phyloP scores from a whole-genome alignment of 2,329 filamentous ascomycete species.

The Dichotomopilus funicola region DNA sequence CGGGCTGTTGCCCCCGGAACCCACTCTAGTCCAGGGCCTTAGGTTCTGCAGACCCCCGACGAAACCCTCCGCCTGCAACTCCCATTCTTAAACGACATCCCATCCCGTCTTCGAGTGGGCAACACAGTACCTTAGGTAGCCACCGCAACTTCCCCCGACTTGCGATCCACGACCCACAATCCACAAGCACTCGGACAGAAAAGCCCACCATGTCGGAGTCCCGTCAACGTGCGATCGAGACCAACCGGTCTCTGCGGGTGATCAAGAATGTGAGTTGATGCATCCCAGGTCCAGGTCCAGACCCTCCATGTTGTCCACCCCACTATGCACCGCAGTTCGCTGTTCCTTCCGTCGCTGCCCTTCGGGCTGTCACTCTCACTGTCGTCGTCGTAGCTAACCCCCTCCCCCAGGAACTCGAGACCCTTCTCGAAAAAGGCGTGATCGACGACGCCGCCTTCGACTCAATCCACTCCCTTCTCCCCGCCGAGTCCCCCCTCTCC shows the following conservation, averaged over 20 bases:
- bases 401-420: slow-evolving; percentile 71
- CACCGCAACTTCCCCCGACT: too few species aligned
- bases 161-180: background rate
- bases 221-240: slow-evolving; percentile 57
- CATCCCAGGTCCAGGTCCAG: background rate
- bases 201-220: slow-evolving; percentile 40
- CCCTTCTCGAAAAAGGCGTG: slow-evolving; percentile 73
- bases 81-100: background rate
- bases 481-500: slow-evolving; percentile 58
- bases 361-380: background rate
- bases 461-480: slow-evolving; percentile 67
- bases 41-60: background rate
- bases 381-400: slow-evolving; percentile 15
- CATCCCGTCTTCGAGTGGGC: too few species aligned
- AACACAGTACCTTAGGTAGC: too few species aligned
- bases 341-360: background rate
- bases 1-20: background rate
- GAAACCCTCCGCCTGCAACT: background rate
- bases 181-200: background rate
- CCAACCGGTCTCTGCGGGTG: slow-evolving; percentile 77
- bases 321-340: background rate
- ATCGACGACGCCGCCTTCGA: slow-evolving; percentile 72
- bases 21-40: background rate
- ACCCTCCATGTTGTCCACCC: background rate
- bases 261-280: slow-evolving; percentile 65